phyloP scores from a whole-genome alignment of 1,139 yeast genomes.

The Magnusiomyces magnusii region DNA sequence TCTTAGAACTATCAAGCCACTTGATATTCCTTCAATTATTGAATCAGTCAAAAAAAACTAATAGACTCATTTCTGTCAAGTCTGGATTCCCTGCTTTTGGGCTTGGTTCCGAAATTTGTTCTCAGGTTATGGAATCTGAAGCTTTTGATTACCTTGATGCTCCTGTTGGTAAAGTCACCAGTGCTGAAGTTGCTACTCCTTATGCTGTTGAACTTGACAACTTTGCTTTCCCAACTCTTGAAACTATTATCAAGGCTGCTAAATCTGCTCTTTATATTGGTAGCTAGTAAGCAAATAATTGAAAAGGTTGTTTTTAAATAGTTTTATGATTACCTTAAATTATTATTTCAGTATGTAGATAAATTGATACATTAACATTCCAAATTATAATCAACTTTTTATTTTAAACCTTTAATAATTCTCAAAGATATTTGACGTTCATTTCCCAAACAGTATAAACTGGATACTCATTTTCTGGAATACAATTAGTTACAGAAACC shows the following conservation, averaged over 20 bases:
- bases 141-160: conserved; percentile 98
- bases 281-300: conserved; percentile 20
- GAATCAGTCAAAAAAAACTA: conserved; percentile 93
- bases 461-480: too few species aligned
- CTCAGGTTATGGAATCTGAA: conserved; percentile 97
- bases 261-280: conserved; percentile 80
- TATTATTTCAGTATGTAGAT: too few species aligned
- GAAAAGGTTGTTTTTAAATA: too few species aligned
- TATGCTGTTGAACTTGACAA: conserved; percentile 95
- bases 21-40: conserved; percentile 81
- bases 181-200: conserved; percentile 99
- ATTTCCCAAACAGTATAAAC: background rate
- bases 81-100: conserved; percentile 98
- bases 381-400: too few species aligned
- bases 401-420: too few species aligned
- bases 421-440: background rate
- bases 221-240: conserved; percentile 97
- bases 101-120: conserved; percentile 97
- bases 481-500: too few species aligned
- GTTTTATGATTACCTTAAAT: too few species aligned
- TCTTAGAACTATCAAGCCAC: conserved; percentile 94
- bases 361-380: too few species aligned
- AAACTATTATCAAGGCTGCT: conserved; percentile 82
- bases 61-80: conserved; percentile 93
- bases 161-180: conserved; percentile 97